A percentile compares a stretch with the other conserved stretches of the same genome.
These are phyloP conservation scores for Thielaviopsis populi DNA, from an alignment of 2,329 filamentous ascomycete genomes.

Conservation along the genomic window DNA sequence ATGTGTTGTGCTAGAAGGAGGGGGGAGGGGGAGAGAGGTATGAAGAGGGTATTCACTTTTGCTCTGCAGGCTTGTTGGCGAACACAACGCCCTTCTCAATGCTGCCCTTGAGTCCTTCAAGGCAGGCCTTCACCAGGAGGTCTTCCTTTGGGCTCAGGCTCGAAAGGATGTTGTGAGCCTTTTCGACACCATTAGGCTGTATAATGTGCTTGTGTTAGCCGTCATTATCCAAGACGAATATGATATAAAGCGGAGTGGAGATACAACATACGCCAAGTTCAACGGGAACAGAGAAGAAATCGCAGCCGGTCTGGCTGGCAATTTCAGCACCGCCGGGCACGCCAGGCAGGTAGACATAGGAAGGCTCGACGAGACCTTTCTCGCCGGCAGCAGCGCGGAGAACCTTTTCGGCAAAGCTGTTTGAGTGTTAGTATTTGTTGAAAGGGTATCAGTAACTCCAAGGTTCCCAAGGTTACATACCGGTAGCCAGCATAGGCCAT, in stretches of 20 bases:
- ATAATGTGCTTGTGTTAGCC: conserved; percentile 21
- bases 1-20: not conserved
- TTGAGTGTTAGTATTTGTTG: conserved; percentile 23
- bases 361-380: conserved; percentile 86
- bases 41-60: conserved; percentile 51
- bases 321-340: conserved; percentile 77
- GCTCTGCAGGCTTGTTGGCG: conserved; percentile 60
- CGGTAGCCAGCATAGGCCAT: conserved; percentile 95
- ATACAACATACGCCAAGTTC: conserved; percentile 77
- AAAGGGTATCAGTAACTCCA: not conserved
- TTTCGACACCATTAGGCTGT: conserved; percentile 70
- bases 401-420: conserved; percentile 77
- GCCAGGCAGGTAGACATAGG: conserved; percentile 88
- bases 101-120: conserved; percentile 75
- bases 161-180: conserved; percentile 65
- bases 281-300: conserved; percentile 93
- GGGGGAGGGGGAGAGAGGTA: conserved; percentile 17
- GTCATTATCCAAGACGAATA: conserved; percentile 9
- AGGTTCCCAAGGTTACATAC: conserved; percentile 31
- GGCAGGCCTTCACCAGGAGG: conserved; percentile 61
- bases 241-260: conserved; percentile 15
- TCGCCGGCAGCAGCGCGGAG: conserved; percentile 78
- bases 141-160: conserved; percentile 76
- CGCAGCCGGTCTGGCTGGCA: conserved; percentile 63
- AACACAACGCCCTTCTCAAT: conserved; percentile 90